Evolutionary conservation across 441 rosid genomes (phyloP), one percentile per base, ranked within the genome.

Genomic region (Kokia cookei): DNA sequence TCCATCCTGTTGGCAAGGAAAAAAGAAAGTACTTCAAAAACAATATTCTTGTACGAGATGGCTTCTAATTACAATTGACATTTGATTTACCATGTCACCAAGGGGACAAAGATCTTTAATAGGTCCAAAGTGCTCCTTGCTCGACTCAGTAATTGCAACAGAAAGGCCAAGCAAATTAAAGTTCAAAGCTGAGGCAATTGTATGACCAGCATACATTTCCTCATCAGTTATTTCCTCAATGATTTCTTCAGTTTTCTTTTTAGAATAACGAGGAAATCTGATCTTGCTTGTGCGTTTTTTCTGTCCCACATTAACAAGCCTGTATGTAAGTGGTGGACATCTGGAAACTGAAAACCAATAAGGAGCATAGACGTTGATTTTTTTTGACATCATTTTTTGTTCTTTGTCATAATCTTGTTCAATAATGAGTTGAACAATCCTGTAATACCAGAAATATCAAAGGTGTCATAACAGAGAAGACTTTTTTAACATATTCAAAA

Each of bases 161-260:
- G 97, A 91, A 15, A 96, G 85, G 65, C 97, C 93, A 79, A 86
- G 70, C 53, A 79, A 47, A 53, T 89, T 92, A 79, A 93, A 96
- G 84, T 96, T 96, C 84, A 96, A 79, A 54, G 91, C 86, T 45
- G 99, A 96, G 77, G 96, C 98, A 84, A 96, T 93, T 69, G 98
- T 93, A 86, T 85, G 82, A 61, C 98, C 97, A 81, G 87, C 90
- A 75, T 81, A 79, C 70, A 94, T 84, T 83, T 96, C 99, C 75
- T 89, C 98, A 70, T 91, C 89, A 29, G 88, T 87, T 80, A 96
- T 86, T 82, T 91, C 98, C 50, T 82, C 90, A 60, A 76, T 70
- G 77, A 81, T 70, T 64, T 54, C 86, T 71, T 80, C 93, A 11
- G 65, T 81, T 27, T 78, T 80, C 75, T 69, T 88, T 79, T 82